phyloP scores from a whole-genome alignment of 1,284 basidiomycete genomes.

The Ustilago loliicola region DNA sequence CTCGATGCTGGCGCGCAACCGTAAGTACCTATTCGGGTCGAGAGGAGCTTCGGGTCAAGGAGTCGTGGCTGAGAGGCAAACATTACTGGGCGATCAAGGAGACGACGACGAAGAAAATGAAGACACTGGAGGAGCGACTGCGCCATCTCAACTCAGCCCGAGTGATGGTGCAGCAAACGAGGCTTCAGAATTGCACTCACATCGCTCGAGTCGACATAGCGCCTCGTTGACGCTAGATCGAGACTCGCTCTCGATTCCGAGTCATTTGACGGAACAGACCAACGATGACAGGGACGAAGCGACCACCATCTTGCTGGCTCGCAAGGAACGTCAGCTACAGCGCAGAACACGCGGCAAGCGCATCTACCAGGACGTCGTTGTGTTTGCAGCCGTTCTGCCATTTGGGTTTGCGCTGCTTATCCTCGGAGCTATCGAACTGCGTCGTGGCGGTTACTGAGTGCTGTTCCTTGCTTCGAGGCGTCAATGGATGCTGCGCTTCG shows the following conservation, averaged over 20 bases:
- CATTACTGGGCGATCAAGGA: constrained; percentile 33
- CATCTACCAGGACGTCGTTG: constrained; percentile 56
- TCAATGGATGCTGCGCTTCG: background rate
- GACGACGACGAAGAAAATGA: constrained; percentile 2
- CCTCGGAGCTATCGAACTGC: constrained; percentile 49
- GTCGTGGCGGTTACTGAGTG: constrained; percentile 45
- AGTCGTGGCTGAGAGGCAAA: constrained; percentile 29
- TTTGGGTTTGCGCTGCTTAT: constrained; percentile 55
- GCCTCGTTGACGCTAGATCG: constrained; percentile 7
- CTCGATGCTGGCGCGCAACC: constrained; percentile 51
- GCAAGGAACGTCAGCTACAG: constrained; percentile 67
- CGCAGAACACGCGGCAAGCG: constrained; percentile 47
- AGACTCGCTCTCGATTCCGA: constrained; percentile 38
- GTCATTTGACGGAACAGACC: constrained; percentile 50
- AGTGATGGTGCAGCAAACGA: background rate
- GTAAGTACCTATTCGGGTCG: constrained; percentile 43
- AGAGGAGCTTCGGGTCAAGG: constrained; percentile 17
- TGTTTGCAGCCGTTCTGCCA: constrained; percentile 55
- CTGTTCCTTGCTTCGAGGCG: background rate
- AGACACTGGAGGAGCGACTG: background rate
- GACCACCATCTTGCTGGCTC: constrained; percentile 62
- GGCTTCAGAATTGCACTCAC: background rate
- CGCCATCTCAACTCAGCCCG: background rate
- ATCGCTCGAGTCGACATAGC: constrained; percentile 23
- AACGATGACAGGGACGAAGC: constrained; percentile 56